Conservation (phyloP, 2,329 filamentous ascomycete species). For the Hypoxylon sp. region DNA sequence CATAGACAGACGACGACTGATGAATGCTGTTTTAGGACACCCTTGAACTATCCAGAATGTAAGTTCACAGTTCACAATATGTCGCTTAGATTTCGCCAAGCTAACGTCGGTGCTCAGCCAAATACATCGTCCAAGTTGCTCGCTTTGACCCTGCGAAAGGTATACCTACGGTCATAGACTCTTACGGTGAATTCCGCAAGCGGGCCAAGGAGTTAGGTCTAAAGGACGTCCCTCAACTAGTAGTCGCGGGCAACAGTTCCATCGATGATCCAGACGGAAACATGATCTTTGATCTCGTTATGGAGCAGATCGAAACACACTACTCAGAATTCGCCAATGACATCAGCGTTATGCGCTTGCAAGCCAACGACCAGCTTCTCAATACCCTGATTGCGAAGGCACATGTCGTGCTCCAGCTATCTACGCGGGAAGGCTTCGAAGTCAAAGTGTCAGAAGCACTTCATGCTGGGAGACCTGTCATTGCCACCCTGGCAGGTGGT, state of each 20-base stretch:
- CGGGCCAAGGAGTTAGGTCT: slow-evolving; percentile 65
- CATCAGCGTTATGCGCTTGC: slow-evolving; percentile 80
- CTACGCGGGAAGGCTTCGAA: slow-evolving; percentile 85
- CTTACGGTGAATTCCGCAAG: slow-evolving; percentile 78
- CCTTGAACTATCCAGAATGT: slow-evolving; percentile 67
- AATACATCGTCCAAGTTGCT: slow-evolving; percentile 84
- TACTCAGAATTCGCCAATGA: slow-evolving; percentile 72
- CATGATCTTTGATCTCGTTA: slow-evolving; percentile 77
- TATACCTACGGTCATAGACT: slow-evolving; percentile 79
- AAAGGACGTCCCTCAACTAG: slow-evolving; percentile 73
- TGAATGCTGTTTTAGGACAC: slow-evolving; percentile 54
- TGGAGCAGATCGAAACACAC: slow-evolving; percentile 71
- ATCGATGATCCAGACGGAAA: slow-evolving; percentile 84
- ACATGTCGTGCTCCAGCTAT: slow-evolving; percentile 80
- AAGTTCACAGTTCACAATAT: slow-evolving; percentile 40
- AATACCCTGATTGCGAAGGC: slow-evolving; percentile 80
- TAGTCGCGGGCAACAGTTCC: slow-evolving; percentile 79
- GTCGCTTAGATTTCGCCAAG: background rate
- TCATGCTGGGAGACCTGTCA: slow-evolving; percentile 82
- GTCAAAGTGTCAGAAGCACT: slow-evolving; percentile 88
- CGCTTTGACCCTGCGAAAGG: slow-evolving; percentile 88
- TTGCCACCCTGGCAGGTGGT: slow-evolving; percentile 80
- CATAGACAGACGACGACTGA: background rate
- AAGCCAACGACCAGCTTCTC: slow-evolving; percentile 82
- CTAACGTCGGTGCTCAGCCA: slow-evolving; percentile 55